Evolutionary conservation across 768 basidiomycete species (phyloP).

Genomic region (Psilocybe cubensis): DNA sequence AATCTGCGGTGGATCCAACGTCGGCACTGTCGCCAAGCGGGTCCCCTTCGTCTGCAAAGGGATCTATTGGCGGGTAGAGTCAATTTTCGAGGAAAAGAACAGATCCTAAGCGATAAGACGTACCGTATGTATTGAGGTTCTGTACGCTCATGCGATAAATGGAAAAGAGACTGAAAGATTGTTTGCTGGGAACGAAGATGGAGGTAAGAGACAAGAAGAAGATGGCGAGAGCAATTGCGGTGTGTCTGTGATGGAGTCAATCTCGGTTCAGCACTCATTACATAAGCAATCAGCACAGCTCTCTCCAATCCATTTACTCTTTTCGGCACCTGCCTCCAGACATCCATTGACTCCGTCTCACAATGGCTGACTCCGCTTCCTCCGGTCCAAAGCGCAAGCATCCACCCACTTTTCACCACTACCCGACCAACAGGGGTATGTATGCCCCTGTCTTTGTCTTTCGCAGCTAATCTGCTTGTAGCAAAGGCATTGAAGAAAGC

Average conservation of each 20-base stretch:
- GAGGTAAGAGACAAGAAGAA: constrained; percentile 20
- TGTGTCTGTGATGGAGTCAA: constrained; percentile 17
- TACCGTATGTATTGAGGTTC: constrained; percentile 85
- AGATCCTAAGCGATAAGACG: constrained; percentile 33
- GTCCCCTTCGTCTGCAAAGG: constrained; percentile 94
- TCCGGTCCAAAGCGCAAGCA: constrained; percentile 50
- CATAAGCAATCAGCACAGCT: constrained; percentile 31
- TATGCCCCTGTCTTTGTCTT: constrained; percentile 2
- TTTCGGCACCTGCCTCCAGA: constrained; percentile 6
- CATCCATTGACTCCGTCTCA: constrained; percentile 13
- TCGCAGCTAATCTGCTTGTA: constrained; percentile 28
- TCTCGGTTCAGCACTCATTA: constrained; percentile 12
- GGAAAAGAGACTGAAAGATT: constrained; percentile 51
- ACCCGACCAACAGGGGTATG: constrained; percentile 65
- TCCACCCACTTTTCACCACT: constrained; percentile 74
- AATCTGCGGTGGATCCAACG: constrained; percentile 81
- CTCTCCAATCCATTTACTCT: constrained; percentile 10
- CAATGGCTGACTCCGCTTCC: constrained; percentile 26
- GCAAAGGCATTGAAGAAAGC: constrained; percentile 80
- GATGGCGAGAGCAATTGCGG: constrained; percentile 11
- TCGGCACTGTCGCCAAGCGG: constrained; percentile 73
- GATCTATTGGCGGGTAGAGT: constrained; percentile 56
- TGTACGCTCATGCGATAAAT: constrained; percentile 92
- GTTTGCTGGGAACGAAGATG: constrained; percentile 28
- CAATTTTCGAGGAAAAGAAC: constrained; percentile 9